Evolutionary conservation across 225 moss, liverwort and hornwort genomes (phyloP), one percentile per base, ranked within the genome.

Genomic region (Bryoerythrophyllum caledonicum): DNA sequence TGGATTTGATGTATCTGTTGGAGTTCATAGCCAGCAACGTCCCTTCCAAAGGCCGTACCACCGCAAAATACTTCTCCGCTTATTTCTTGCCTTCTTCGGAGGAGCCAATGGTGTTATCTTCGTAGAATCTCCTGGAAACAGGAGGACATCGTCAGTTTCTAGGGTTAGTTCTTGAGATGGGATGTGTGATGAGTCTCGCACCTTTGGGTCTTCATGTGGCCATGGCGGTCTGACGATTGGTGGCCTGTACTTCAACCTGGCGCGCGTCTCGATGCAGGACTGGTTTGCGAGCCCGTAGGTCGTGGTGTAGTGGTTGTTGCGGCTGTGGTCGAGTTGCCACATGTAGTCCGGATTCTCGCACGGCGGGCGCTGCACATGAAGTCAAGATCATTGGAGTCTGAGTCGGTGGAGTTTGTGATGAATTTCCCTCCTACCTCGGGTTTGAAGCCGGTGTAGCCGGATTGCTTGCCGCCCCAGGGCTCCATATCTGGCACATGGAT

Each of bases 81-180:
- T 76, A 66, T 48, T 71, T 79, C 83, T 85, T 85, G 71, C 85
- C 88, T 78, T 88, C 78, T 53, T 88, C 83, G 3, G 88, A 88
- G 40, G 85, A 74, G 49, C 71, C 67, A 70, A 80, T 73, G 49
- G 46, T 14, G 20, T 83, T 81, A 76, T 88, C 78, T 14, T 80
- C 72, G 11, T 86, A 67, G 64, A 88, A 88, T 88, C 19, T 67
- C 82, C 85, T 88, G 64, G 6, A 25, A 25, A 15, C 6, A 8
- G 17, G 46, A 56, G n/a, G n/a, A n/a, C n/a, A n/a, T n/a, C n/a
- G n/a, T n/a, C n/a, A n/a, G n/a, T n/a, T n/a, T n/a, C n/a, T n/a
- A n/a, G n/a, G n/a, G n/a, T n/a, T n/a, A n/a, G n/a, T n/a, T n/a
- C n/a, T n/a, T n/a, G n/a, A n/a, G n/a, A n/a, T n/a, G n/a, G n/a